Evolutionary conservation across 208 protist genomes (phyloP).

Genomic region (Angomonas ambiguus): DNA sequence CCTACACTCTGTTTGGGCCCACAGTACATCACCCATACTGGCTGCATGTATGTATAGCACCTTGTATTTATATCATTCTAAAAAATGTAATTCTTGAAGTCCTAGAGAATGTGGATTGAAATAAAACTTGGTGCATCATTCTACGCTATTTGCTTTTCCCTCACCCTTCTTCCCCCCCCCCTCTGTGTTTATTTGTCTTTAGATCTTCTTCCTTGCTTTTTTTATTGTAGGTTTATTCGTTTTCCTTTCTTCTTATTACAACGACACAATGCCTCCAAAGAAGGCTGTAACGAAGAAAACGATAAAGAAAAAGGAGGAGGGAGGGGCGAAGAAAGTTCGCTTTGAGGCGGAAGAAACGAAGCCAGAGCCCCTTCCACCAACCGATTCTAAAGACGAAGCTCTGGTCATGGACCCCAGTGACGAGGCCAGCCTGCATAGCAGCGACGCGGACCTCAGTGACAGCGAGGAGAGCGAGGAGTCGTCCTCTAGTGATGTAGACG

Average conservation of each 20-base stretch:
- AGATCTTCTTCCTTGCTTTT: neutral
- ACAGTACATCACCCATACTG: no score
- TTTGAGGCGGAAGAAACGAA: slow-evolving; percentile 10
- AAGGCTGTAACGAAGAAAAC: slow-evolving; percentile 4
- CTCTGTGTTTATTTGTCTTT: no score
- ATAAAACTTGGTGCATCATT: no score
- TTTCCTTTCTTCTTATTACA: neutral
- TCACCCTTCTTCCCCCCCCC: neutral
- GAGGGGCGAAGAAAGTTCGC: slow-evolving; percentile 39
- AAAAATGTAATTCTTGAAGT: no score
- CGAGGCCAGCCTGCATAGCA: slow-evolving; percentile 24
- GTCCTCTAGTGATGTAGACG: no score
- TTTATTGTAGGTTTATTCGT: neutral
- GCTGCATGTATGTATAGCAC: no score
- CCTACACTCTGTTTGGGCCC: no score
- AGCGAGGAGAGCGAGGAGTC: slow-evolving; percentile 39
- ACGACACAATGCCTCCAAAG: neutral
- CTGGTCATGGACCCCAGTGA: slow-evolving; percentile 16
- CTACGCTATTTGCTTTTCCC: neutral
- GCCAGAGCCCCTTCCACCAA: slow-evolving; percentile 19
- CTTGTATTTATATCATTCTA: no score
- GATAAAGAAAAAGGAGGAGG: slow-evolving; percentile 21
- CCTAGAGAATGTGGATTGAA: no score
- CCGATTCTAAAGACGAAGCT: slow-evolving; percentile 18
- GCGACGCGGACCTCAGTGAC: slow-evolving; percentile 17